Evolutionary conservation across 805 yeast genomes (phyloP).

Genomic region (Kazachstania martiniae): DNA sequence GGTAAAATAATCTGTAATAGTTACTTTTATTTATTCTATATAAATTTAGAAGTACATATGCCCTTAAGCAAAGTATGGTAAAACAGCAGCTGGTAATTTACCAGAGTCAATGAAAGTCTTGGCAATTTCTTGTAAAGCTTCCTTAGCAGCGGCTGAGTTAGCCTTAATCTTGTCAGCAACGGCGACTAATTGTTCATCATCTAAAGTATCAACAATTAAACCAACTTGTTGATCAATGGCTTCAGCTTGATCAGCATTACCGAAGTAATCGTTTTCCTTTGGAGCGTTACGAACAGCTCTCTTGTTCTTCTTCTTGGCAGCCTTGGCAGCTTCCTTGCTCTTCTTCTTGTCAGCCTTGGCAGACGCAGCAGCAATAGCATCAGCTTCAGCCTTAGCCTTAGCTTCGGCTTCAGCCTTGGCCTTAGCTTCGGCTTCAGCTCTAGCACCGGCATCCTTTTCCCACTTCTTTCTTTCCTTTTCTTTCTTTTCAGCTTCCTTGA

Average conservation of each 20-base stretch:
- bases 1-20: background rate
- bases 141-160: conserved; percentile 47
- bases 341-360: conserved; percentile 77
- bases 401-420: conserved; percentile 84
- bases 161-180: conserved; percentile 57
- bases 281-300: conserved; percentile 72
- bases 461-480: conserved; percentile 92
- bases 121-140: conserved; percentile 45
- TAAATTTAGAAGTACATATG: background rate
- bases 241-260: conserved; percentile 58
- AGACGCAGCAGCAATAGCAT: conserved; percentile 47
- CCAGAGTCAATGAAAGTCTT: conserved; percentile 43
- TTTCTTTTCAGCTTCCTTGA: conserved; percentile 89
- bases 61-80: conserved; percentile 40
- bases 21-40: background rate
- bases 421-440: conserved; percentile 92
- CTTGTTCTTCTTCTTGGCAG: conserved; percentile 91
- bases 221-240: conserved; percentile 72
- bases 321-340: conserved; percentile 87
- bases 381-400: conserved; percentile 66
- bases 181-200: conserved; percentile 67
- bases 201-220: conserved; percentile 64
- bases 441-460: conserved; percentile 96
- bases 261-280: conserved; percentile 78
- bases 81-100: conserved; percentile 39